Base-by-base conservation (phyloP, 768 basidiomycete genomes). In the Podaxis sp. region DNA sequence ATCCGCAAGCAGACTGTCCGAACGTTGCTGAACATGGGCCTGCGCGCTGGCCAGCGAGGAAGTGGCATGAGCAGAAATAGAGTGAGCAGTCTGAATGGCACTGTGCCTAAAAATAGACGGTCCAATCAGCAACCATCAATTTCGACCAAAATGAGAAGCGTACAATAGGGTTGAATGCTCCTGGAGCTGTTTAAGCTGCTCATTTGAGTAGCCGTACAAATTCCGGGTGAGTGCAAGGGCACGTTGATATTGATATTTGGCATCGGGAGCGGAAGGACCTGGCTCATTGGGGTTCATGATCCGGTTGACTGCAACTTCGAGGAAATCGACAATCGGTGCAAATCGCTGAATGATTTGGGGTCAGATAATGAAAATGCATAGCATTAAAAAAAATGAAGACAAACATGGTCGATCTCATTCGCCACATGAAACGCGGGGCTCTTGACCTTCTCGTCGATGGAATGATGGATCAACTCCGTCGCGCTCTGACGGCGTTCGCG, bases 181-280 rank as follows among this genome's bases (percentile, higher is more conserved):
- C 67, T 87, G 87, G 46, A 91, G 74, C 64, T 89, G 84, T 63
- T 85, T 88, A 69, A 91, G 72, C 68, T 91, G 90, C 65, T 91
- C 88, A 56, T 82, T 79, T 3, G 90, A 89, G 70, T 87, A 88
- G 29, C 77, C 82, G 64, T 82, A 82, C 64, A 91, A 77, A 46
- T 84, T 83, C 67, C 80, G 82, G 36, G 90, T 88, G 55, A 94
- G 82, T 40, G 79, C 78, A 64, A 84, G 78, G 51, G 83, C 90
- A 52, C 91, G 90, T 71, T 91, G 89, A 69, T 91, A 90, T 75
- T 93, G 92, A 67, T 85, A 90, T 71, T 89, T 83, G 50, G 81
- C 76, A 66, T 86, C 82, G 11, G 80, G 77, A 11, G 82, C 75
- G 4, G 83, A 76, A 6, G 79, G 71, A 17, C 77, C 78, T 37